Evolutionary conservation across 2,329 filamentous ascomycete genomes (phyloP), one percentile per base, ranked within the genome.

Genomic region (Plectosphaerella plurivora): DNA sequence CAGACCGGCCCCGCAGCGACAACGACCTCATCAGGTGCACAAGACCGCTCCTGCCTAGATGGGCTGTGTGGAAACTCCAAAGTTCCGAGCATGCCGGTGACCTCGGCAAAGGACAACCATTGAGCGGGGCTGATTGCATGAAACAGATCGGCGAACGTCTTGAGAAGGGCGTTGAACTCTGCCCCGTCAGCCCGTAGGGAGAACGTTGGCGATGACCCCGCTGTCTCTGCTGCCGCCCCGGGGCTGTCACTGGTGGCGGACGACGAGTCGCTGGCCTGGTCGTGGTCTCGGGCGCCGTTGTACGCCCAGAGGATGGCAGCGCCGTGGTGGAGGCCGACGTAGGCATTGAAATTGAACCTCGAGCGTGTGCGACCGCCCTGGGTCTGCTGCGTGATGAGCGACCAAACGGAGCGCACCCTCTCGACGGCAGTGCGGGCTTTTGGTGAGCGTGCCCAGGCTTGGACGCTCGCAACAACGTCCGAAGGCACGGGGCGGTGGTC

Each of bases 251-350:
- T 12, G 35, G 28, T 18, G 47, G 18, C n/a, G n/a, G n/a, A n/a
- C n/a, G n/a, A n/a, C 9, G 47, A 37, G 10, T 5, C 47, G 11
- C 47, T 16, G 11, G 39, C 25, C 33, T 24, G 35, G 16, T 36
- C 16, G 47, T 49, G 10, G 20, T n/a, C 16, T n/a, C 18, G 15
- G 16, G 12, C 16, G 8, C 88, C 91, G 67, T 92, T 97, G 65
- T 93, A 97, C 68, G 93, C 93, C 73, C 93, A 93, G 61, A 92
- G 97, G 67, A 93, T 93, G 59, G 97, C 93, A 72, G 97, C 97
- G 72, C 93, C 92, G 70, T 93, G 91, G 86, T 97, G 92, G 59
- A 97, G 87, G 69, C 93, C 93, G 66, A 89, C 95, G 80, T 96
- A 91, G 65, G 92, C 97, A 77, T 96, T 88, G 65, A 97, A 85